These are phyloP conservation scores for Sporothrix luriei DNA, from an alignment of 2,329 filamentous ascomycete genomes.

Conservation along the genomic window DNA sequence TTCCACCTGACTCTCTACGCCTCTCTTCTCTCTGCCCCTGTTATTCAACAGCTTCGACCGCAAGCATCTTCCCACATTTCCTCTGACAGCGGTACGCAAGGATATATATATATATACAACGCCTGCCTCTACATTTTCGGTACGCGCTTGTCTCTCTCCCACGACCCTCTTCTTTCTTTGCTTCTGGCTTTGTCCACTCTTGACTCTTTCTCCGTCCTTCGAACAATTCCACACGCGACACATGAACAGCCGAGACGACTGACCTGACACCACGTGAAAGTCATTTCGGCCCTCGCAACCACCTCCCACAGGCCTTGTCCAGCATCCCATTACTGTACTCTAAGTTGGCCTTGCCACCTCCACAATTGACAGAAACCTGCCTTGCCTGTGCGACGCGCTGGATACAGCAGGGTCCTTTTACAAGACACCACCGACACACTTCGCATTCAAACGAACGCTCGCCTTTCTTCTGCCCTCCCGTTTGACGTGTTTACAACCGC, in stretches of 20 bases:
- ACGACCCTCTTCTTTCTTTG: neutral
- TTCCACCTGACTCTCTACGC: neutral
- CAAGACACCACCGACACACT: neutral
- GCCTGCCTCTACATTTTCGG: neutral
- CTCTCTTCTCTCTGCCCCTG: neutral
- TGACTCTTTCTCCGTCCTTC: neutral
- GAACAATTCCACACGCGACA: neutral
- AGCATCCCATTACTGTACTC: neutral
- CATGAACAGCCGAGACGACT: neutral
- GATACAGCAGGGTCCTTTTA: neutral
- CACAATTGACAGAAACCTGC: conserved; percentile 5
- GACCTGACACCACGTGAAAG: neutral
- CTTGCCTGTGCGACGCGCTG: conserved; percentile 5
- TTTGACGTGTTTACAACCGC: neutral
- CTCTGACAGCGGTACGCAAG: neutral
- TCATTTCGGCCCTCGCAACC: neutral
- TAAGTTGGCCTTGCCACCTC: neutral
- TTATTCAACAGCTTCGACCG: neutral
- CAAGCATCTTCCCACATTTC: neutral
- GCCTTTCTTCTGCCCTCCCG: neutral
- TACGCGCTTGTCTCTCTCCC: neutral
- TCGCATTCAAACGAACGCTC: neutral
- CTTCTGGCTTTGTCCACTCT: neutral
- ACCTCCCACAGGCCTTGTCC: neutral
- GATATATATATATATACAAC: neutral